Percentiles rank a stretch among this genome's conserved stretches.
These are phyloP conservation scores for Brassica hybrid DNA, from an alignment of 441 rosid species.

Conservation along the genomic window DNA sequence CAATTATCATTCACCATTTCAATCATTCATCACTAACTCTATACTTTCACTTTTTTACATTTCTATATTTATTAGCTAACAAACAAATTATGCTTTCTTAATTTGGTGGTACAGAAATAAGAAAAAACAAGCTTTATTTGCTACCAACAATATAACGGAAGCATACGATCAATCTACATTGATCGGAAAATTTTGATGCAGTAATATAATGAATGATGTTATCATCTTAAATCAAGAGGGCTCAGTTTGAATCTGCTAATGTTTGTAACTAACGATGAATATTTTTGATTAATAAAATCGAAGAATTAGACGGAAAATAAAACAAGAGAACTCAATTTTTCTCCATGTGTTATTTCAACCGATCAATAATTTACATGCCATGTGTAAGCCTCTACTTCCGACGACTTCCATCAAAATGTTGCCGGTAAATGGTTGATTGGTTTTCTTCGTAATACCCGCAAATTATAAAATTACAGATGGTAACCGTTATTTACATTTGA, in stretches of 20 bases:
- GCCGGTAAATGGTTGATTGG: no score
- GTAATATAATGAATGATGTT: neutral
- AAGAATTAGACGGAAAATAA: neutral
- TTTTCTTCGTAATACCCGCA: no score
- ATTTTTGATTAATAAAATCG: no score
- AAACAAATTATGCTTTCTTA: constrained; percentile 30
- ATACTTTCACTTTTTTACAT: neutral
- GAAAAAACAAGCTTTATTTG: no score
- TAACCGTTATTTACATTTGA: no score
- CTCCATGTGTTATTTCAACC: neutral
- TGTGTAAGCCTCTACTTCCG: no score
- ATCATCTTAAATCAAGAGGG: neutral
- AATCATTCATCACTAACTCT: constrained; percentile 43
- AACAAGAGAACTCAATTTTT: neutral
- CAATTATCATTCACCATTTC: constrained; percentile 41
- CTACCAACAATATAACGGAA: constrained; percentile 4
- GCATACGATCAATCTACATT: no score
- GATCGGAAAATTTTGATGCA: neutral
- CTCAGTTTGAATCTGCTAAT: neutral
- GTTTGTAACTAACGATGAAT: neutral
- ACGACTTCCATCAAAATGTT: no score
- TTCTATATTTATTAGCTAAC: constrained; percentile 20
- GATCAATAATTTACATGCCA: neutral
- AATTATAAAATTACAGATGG: no score
- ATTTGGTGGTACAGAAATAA: constrained; percentile 5